Conservation (phyloP, 1,284 basidiomycete species). For the Cutaneotrichosporon spelunceum region DNA sequence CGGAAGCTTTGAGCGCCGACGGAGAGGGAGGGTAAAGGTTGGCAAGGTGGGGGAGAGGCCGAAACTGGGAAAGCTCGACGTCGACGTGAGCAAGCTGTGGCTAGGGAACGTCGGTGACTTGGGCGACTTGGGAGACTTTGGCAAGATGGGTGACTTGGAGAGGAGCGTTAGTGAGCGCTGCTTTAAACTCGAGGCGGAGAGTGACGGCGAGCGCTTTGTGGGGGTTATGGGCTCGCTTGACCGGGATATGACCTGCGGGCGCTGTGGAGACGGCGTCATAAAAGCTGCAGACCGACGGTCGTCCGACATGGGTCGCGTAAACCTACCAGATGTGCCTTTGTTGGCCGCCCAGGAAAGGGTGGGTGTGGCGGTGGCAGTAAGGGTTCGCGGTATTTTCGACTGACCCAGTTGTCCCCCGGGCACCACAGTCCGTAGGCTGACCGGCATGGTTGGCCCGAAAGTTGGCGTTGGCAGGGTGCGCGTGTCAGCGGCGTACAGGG, state of each 20-base stretch:
- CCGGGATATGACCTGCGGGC: not conserved
- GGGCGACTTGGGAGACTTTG: not conserved
- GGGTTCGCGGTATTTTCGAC: not conserved
- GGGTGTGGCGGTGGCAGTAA: not conserved
- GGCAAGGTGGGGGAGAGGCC: not conserved
- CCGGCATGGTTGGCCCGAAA: not conserved
- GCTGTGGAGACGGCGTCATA: not conserved
- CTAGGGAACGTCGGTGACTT: not conserved
- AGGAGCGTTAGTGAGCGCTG: not conserved
- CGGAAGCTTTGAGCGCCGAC: not conserved
- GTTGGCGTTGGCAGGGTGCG: not conserved
- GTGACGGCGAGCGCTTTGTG: not conserved
- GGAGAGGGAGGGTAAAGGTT: not conserved
- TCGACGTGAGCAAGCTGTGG: too few species aligned
- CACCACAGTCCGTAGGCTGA: not conserved
- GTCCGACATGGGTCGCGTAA: not conserved
- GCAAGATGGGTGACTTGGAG: not conserved
- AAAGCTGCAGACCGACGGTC: not conserved
- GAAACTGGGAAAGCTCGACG: not conserved
- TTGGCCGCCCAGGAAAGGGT: not conserved
- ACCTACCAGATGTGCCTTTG: not conserved
- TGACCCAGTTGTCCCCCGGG: not conserved
- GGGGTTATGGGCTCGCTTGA: not conserved
- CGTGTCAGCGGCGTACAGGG: not conserved
- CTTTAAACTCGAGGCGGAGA: not conserved